Evolutionary conservation across 176 grass and related monocot genomes (phyloP).

Genomic region (Triticum turgidum): DNA sequence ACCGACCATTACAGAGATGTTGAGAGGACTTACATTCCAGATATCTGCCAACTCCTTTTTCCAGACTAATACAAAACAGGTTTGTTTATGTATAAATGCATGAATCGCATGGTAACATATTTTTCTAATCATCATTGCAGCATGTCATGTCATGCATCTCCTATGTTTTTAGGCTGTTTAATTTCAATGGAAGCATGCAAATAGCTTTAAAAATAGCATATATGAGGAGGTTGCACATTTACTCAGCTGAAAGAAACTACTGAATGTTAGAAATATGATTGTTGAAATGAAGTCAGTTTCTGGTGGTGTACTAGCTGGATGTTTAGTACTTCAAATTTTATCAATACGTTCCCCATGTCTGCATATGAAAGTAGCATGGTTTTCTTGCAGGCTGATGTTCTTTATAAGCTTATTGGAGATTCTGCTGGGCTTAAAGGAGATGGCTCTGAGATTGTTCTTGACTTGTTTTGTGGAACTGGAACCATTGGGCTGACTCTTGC

Average conservation of each 20-base stretch:
- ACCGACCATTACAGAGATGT: slow-evolving; percentile 73
- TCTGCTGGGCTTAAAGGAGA: slow-evolving; percentile 85
- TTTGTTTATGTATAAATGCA: slow-evolving; percentile 27
- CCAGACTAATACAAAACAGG: slow-evolving; percentile 97
- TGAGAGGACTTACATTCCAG: slow-evolving; percentile 96
- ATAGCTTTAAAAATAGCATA: slow-evolving; percentile 4
- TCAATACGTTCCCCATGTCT: not conserved
- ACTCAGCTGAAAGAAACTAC: not conserved
- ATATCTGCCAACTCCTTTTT: slow-evolving; percentile 99
- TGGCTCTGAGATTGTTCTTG: slow-evolving; percentile 87
- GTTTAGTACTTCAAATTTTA: not conserved
- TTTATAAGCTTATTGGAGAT: slow-evolving; percentile 88
- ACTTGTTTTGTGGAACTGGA: slow-evolving; percentile 96
- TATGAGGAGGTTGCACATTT: not conserved
- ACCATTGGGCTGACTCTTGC: slow-evolving; percentile 96
- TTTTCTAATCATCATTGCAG: not conserved
- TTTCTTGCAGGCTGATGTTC: slow-evolving; percentile 74
- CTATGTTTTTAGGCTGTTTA: not conserved
- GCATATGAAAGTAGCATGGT: not conserved
- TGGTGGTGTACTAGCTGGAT: not conserved
- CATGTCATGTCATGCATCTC: not conserved
- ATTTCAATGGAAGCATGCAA: slow-evolving; percentile 19
- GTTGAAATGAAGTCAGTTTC: not conserved
- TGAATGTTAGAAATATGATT: not conserved
- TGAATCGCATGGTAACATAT: slow-evolving; percentile 5